These are phyloP conservation scores for Solanum sparsipilum DNA, from an alignment of 257 asterid genomes.

Conservation along the genomic window DNA sequence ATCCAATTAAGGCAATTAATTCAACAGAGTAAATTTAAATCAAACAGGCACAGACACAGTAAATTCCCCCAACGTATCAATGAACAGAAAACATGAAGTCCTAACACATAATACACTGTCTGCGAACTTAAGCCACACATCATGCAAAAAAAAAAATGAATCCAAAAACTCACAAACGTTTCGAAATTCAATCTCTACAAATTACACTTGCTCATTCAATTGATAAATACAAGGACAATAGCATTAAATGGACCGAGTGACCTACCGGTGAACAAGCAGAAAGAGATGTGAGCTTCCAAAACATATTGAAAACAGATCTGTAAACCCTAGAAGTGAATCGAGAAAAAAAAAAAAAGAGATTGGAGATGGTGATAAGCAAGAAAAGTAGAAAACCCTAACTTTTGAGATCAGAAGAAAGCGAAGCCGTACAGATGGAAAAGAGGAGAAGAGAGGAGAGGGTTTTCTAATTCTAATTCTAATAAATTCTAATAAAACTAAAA, in stretches of 20 bases:
- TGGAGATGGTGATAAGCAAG: conserved; percentile 6
- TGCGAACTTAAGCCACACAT: not conserved
- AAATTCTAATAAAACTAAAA: not conserved
- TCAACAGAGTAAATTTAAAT: not conserved
- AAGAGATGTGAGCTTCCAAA: conserved; percentile 92
- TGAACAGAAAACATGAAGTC: not conserved
- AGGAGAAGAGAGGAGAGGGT: not conserved
- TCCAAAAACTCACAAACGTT: not conserved
- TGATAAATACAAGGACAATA: not conserved
- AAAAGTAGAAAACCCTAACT: conserved; percentile 37
- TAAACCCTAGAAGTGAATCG: conserved; percentile 20
- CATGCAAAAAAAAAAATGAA: not conserved
- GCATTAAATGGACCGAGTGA: not conserved
- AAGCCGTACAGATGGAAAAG: conserved; percentile 24
- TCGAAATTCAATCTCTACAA: not conserved
- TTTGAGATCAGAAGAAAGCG: conserved; percentile 9
- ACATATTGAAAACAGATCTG: conserved; percentile 63
- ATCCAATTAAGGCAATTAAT: not conserved
- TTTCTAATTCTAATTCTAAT: not conserved
- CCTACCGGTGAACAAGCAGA: conserved; percentile 87
- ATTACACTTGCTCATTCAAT: not conserved
- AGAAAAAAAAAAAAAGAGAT: not conserved
- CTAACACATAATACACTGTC: not conserved
- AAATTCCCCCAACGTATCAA: not conserved
- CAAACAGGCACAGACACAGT: not conserved